These are phyloP conservation scores for Mycena polygramma DNA, from an alignment of 768 basidiomycete genomes.

Conservation along the genomic window DNA sequence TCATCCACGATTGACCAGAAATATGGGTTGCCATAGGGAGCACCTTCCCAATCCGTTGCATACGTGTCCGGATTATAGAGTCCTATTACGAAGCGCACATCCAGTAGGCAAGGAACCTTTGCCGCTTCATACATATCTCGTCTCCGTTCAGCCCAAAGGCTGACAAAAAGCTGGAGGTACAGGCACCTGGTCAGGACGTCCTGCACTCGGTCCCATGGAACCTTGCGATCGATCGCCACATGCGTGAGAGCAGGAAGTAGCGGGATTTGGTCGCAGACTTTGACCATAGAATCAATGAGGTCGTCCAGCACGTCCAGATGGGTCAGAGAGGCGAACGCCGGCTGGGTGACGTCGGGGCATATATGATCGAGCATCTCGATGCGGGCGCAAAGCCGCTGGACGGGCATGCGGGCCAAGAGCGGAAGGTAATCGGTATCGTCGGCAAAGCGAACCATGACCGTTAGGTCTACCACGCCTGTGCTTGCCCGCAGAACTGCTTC, in stretches of 20 bases:
- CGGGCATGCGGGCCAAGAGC: too few relatives aligned
- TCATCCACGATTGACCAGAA: too few relatives aligned
- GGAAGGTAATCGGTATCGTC: too few relatives aligned
- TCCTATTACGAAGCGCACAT: not conserved
- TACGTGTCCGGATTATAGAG: not conserved
- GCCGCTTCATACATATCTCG: too few relatives aligned
- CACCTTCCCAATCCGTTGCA: too few relatives aligned
- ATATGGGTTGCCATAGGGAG: too few relatives aligned
- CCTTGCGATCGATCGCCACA: not conserved
- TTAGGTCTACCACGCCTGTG: too few relatives aligned
- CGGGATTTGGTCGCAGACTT: not conserved
- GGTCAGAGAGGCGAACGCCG: not conserved
- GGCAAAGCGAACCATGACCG: too few relatives aligned
- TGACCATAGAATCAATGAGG: not conserved
- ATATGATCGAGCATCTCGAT: too few relatives aligned
- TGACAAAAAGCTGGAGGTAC: not conserved
- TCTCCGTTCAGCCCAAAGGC: not conserved
- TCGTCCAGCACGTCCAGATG: slow-evolving; percentile 1
- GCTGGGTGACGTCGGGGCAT: not conserved
- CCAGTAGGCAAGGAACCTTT: not conserved
- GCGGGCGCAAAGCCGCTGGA: too few relatives aligned
- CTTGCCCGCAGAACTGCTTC: too few relatives aligned
- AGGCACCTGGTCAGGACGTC: not conserved
- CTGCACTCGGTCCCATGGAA: not conserved
- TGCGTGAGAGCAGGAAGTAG: slow-evolving; percentile 1